A percentile compares a stretch with the other conserved stretches of the same genome.
These are phyloP conservation scores for Castanea crenata DNA, from an alignment of 306 rosid genomes.

Conservation along the genomic window DNA sequence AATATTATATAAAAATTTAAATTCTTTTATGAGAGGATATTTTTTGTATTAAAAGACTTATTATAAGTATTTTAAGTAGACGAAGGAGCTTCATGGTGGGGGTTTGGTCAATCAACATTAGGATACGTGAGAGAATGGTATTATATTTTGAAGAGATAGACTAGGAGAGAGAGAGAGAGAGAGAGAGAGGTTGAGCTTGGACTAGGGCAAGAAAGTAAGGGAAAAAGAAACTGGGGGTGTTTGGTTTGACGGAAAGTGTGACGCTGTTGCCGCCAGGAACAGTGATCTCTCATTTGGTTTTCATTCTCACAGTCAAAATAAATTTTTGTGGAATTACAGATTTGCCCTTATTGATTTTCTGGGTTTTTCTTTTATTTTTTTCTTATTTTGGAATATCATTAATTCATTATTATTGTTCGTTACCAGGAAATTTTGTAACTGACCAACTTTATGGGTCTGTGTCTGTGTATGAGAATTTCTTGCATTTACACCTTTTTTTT, in stretches of 20 bases:
- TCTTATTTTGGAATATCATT: neutral
- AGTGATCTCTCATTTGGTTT: neutral
- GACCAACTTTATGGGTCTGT: neutral
- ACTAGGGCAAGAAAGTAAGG: neutral
- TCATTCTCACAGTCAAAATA: constrained; percentile 19
- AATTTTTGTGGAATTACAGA: neutral
- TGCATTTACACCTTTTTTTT: neutral
- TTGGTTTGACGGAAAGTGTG: constrained; percentile 40
- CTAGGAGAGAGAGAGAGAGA: too few relatives aligned
- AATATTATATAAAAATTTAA: too few relatives aligned
- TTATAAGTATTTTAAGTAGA: too few relatives aligned
- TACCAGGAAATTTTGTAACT: neutral
- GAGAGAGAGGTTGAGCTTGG: neutral
- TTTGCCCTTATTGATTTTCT: constrained; percentile 3
- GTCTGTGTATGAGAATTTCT: too few relatives aligned
- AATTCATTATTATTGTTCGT: neutral
- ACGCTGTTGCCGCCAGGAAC: constrained; percentile 20
- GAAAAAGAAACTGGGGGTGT: neutral
- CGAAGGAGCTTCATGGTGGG: too few relatives aligned
- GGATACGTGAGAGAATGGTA: neutral
- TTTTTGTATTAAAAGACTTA: too few relatives aligned
- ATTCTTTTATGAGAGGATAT: too few relatives aligned
- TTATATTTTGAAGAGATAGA: neutral
- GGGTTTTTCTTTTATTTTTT: neutral
- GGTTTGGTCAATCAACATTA: too few relatives aligned